Evolutionary conservation across 2,329 filamentous ascomycete genomes (phyloP), one percentile per base, ranked within the genome.

Genomic region (Botrytis hyacinthi): DNA sequence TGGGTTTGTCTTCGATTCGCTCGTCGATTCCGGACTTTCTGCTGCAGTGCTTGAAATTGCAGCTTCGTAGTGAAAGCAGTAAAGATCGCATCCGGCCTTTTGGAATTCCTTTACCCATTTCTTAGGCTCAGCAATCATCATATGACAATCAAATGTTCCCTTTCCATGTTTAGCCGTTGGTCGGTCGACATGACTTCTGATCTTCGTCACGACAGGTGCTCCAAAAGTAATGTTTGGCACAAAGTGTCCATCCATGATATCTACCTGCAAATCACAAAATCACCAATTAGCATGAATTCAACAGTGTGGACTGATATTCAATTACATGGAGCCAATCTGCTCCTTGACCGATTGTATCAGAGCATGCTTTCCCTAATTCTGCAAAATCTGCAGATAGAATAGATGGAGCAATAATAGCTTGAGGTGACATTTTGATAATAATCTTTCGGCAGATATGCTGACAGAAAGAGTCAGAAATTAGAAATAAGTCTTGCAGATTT

Each of bases 81-180:
- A 99, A n/a, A 99, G 88, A 83, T 99, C 94, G 84, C 95, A 98
- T 71, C 96, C 96, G 74, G 94, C 96, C 71, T 92, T 91, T 83
- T 96, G 90, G 86, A 99, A 98, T 76, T 97, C 93, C 81, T 93
- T 93, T 79, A 98, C 95, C 96, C 96, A 99, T 87, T 94, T 95
- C 87, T 98, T 97, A 78, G 96, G 96, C 95, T 99, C 95, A 80
- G 94, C 91, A 81, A 99, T 97, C 96, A 99, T 99, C 96, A 99
- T 98, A 84, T 99, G 96, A 87, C 96, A 99, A 84, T 99, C 96
- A 82, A 99, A 99, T 22, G 95, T 98, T 75, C 96, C 96, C 79
- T 91, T 92, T 71, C 93, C 94, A 78, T 92, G 86, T 48, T 87
- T 87, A 70, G 87, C 85, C 59, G 86, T 86, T 4, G 94, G 95